Evolutionary conservation across 2,329 filamentous ascomycete species (phyloP), one percentile per base, ranked within the genome.

Genomic region (Trichoderma gracile): DNA sequence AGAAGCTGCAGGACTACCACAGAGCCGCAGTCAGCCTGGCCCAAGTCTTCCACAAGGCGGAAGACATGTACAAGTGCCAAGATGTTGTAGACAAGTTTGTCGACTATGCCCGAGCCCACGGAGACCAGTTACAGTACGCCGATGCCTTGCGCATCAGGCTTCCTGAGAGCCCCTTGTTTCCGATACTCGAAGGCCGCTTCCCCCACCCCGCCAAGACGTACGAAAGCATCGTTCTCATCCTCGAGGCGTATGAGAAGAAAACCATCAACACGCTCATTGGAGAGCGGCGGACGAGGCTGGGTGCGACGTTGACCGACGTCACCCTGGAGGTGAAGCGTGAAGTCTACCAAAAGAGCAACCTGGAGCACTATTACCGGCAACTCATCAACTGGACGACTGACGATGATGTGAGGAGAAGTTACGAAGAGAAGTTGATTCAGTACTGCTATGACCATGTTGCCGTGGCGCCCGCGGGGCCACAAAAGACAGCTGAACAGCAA

Each of bases 321-420:
- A 97, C 91, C 0, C 75, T 86, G 2, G 91, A 97, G 66, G 95
- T 96, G 55, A 97, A 94, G 75, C 84, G 89, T 42, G 95, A 99
- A 75, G 88, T 97, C 1, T 89, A 91, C 68, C 81, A 80, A 33
- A 82, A 86, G 66, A 97, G 92, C 76, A 83, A 87, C 65, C 79
- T 99, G n/a, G 92, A 93, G 71, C 80, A 87, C 42, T 78, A 96
- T 52, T 98, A 97, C 73, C 86, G 86, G 64, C 84, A 92, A 58
- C 83, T 97, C 57, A 93, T 97, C 72, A 88, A 97, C 73, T 99
- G 95, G 95, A 89, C 89, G 10, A 86, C 81, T 64, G 92, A 98
- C 71, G 95, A 99, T 72, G 91, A 94, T 23, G 75, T 92, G 40
- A 86, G 95, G 52, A 88, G 94, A 43, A 84, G 85, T 43, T 96